Percentiles rank a stretch among this genome's conserved stretches.
These are phyloP conservation scores for Colletotrichum australisinense DNA, from an alignment of 2,329 filamentous ascomycete species.

Conservation along the genomic window DNA sequence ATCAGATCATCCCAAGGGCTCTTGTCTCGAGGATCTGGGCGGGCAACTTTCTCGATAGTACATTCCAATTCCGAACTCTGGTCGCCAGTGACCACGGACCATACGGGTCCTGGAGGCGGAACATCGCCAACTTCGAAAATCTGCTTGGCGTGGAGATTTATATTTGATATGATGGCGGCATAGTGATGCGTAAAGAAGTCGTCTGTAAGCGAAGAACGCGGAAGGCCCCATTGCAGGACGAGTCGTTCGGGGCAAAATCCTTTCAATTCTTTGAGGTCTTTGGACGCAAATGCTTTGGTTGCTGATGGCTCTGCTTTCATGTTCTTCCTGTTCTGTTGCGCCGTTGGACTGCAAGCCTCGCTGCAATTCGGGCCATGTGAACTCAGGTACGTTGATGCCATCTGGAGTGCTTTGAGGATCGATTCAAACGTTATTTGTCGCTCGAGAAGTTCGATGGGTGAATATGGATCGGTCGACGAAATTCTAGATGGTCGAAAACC, in stretches of 20 bases:
- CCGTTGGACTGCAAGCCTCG: neutral
- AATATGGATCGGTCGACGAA: neutral
- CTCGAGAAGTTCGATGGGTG: neutral
- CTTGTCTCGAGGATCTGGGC: slow-evolving; percentile 38
- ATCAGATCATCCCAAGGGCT: slow-evolving; percentile 45
- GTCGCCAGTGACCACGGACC: neutral
- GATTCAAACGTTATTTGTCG: neutral
- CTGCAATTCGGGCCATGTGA: neutral
- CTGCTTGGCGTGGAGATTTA: slow-evolving; percentile 38
- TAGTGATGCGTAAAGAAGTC: slow-evolving; percentile 20
- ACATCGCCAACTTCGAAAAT: slow-evolving; percentile 32
- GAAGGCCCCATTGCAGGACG: slow-evolving; percentile 13
- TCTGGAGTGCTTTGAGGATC: neutral
- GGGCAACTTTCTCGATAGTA: slow-evolving; percentile 41
- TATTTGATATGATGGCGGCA: slow-evolving; percentile 38
- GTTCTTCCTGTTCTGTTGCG: neutral
- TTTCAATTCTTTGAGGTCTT: slow-evolving; percentile 2
- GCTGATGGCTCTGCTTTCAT: neutral
- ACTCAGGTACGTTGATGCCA: neutral
- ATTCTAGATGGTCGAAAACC: neutral
- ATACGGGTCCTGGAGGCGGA: neutral
- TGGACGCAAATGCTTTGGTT: neutral
- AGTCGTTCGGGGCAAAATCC: slow-evolving; percentile 20
- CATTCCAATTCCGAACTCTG: neutral
- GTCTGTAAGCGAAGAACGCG: slow-evolving; percentile 5